Evolutionary conservation across 1,284 basidiomycete species (phyloP).

Genomic region (Puccinia horiana): DNA sequence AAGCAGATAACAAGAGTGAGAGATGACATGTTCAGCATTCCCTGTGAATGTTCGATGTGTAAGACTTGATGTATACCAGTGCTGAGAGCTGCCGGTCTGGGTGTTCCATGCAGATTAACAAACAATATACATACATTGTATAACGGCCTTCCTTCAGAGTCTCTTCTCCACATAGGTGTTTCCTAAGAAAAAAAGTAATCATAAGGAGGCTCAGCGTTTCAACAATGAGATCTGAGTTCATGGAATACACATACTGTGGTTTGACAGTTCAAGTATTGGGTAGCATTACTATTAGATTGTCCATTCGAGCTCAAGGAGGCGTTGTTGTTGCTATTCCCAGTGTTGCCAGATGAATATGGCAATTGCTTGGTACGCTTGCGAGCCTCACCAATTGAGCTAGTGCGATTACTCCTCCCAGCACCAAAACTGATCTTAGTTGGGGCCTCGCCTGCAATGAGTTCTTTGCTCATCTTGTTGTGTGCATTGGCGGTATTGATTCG

Average conservation of each 20-base stretch:
- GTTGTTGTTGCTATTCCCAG: background rate
- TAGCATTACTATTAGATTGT: background rate
- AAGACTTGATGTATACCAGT: background rate
- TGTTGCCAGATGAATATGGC: constrained; percentile 30
- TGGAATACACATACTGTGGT: constrained; percentile 20
- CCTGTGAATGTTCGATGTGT: background rate
- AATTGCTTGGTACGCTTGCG: constrained; percentile 39
- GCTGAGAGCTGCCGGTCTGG: constrained; percentile 31
- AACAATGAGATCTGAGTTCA: background rate
- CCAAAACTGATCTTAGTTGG: constrained; percentile 22
- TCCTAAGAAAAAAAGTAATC: constrained; percentile 49
- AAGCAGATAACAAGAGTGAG: background rate
- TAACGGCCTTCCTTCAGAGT: constrained; percentile 58
- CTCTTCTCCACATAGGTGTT: constrained; percentile 58
- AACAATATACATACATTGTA: constrained; percentile 57
- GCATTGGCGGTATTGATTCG: background rate
- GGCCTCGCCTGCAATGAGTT: background rate
- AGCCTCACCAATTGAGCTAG: constrained; percentile 41
- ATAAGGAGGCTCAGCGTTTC: background rate
- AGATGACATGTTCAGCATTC: background rate
- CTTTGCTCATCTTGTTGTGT: background rate
- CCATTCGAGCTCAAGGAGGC: background rate
- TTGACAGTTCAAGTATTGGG: constrained; percentile 29
- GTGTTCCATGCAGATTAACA: constrained; percentile 39
- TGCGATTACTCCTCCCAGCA: constrained; percentile 22